A percentile compares a stretch with the other conserved stretches of the same genome.
These are phyloP conservation scores for Ceratocystis cubensis DNA, from an alignment of 2,329 filamentous ascomycete genomes.

Conservation along the genomic window DNA sequence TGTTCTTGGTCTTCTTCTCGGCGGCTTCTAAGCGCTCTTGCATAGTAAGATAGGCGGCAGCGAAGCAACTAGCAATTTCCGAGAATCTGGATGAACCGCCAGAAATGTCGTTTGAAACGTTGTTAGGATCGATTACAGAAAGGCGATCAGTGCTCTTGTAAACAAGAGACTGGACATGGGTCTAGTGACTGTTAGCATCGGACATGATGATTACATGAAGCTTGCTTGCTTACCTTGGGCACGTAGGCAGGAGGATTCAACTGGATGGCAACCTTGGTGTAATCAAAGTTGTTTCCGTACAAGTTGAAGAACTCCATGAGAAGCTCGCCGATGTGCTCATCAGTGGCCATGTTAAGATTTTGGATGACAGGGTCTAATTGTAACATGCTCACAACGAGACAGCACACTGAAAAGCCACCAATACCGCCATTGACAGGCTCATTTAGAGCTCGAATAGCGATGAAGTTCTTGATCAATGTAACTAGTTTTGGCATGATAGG, in stretches of 20 bases:
- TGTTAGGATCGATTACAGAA: conserved; percentile 87
- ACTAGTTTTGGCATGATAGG: conserved; percentile 80
- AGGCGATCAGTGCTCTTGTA: conserved; percentile 56
- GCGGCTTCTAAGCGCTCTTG: conserved; percentile 37
- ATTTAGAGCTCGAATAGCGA: conserved; percentile 79
- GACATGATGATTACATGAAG: background rate
- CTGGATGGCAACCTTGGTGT: conserved; percentile 55
- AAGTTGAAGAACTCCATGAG: conserved; percentile 80
- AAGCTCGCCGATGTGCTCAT: conserved; percentile 63
- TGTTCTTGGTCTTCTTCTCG: conserved; percentile 12
- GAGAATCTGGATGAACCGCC: conserved; percentile 64
- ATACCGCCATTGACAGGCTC: conserved; percentile 86
- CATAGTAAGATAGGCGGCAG: conserved; percentile 47
- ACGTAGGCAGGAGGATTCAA: conserved; percentile 64
- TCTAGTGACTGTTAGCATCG: conserved; percentile 27
- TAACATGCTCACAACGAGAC: conserved; percentile 78
- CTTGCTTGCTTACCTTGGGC: conserved; percentile 49
- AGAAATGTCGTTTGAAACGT: conserved; percentile 72
- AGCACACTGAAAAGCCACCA: conserved; percentile 88
- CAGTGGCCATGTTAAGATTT: conserved; percentile 43
- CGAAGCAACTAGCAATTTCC: conserved; percentile 58
- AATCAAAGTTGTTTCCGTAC: conserved; percentile 74
- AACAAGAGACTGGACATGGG: conserved; percentile 34
- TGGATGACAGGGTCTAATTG: conserved; percentile 65
- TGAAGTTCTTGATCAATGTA: conserved; percentile 80